phyloP scores from a whole-genome alignment of 257 asterid species.

The Solanum clarkiae region DNA sequence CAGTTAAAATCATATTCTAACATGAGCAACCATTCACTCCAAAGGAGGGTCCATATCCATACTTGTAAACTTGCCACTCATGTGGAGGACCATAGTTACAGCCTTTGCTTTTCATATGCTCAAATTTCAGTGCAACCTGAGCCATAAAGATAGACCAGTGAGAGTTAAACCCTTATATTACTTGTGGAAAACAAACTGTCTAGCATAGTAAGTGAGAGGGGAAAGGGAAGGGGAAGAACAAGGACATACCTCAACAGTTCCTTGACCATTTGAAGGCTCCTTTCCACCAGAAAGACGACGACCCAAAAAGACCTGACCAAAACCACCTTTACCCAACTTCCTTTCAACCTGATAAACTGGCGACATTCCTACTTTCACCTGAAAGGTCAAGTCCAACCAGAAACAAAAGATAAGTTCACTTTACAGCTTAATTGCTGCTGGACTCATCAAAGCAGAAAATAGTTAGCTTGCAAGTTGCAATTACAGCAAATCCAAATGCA shows the following conservation, averaged over 20 bases:
- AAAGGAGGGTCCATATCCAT: constrained; percentile 1
- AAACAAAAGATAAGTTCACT: not conserved
- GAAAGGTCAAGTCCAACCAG: not conserved
- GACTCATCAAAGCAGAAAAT: not conserved
- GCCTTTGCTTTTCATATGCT: constrained; percentile 37
- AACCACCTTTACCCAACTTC: constrained; percentile 43
- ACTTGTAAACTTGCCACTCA: constrained; percentile 42
- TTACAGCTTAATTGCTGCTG: not conserved
- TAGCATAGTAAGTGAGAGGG: not conserved
- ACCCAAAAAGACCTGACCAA: constrained; percentile 39
- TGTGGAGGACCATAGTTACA: constrained; percentile 37
- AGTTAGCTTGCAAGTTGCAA: not conserved
- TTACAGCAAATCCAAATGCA: not conserved
- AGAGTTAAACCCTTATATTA: not conserved
- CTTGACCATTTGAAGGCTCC: constrained; percentile 12
- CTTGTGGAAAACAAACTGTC: not conserved
- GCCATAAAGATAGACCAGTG: not conserved
- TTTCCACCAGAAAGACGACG: constrained; percentile 21
- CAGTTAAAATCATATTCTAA: not conserved
- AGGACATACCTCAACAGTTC: constrained; percentile 22
- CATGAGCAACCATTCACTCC: not conserved
- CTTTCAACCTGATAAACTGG: constrained; percentile 31
- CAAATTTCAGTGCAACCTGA: constrained; percentile 41
- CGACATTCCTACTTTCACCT: constrained; percentile 37
- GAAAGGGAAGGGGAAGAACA: not conserved